Conservation (phyloP, 2,329 filamentous ascomycete genomes). For the Venturia carpophila region DNA sequence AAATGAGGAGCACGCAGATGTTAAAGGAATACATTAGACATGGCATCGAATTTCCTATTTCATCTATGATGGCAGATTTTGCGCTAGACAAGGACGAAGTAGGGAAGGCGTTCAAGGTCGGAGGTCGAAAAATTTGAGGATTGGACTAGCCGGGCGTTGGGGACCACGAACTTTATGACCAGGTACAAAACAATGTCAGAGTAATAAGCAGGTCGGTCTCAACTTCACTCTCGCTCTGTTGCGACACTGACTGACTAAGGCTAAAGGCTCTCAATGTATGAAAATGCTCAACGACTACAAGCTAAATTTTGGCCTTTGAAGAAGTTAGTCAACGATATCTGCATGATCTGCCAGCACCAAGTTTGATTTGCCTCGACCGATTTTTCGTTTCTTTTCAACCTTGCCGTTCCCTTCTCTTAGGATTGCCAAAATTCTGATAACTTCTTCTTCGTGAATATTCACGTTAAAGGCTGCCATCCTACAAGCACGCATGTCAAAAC, state of each 20-base stretch:
- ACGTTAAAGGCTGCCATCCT: too few relatives aligned
- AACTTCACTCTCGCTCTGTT: neutral
- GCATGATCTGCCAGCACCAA: too few relatives aligned
- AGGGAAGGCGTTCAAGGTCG: neutral
- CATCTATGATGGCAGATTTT: neutral
- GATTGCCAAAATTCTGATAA: too few relatives aligned
- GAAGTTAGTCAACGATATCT: neutral
- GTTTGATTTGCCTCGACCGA: too few relatives aligned
- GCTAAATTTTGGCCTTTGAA: too few relatives aligned
- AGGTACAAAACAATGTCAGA: neutral
- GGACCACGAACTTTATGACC: neutral
- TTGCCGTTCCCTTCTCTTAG: too few relatives aligned
- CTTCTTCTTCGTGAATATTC: too few relatives aligned
- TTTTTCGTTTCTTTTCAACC: too few relatives aligned
- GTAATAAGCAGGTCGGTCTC: constrained; percentile 3
- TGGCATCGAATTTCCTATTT: neutral
- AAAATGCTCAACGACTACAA: neutral
- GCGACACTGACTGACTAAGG: neutral
- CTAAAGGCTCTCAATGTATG: neutral
- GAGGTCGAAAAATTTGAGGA: too few relatives aligned
- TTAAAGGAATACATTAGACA: neutral
- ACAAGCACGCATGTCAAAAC: too few relatives aligned
- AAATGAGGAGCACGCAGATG: neutral
- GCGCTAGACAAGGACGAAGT: neutral
- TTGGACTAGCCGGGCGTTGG: neutral